These are phyloP conservation scores for Lactarius quietus DNA, from an alignment of 768 basidiomycete genomes.

Conservation along the genomic window DNA sequence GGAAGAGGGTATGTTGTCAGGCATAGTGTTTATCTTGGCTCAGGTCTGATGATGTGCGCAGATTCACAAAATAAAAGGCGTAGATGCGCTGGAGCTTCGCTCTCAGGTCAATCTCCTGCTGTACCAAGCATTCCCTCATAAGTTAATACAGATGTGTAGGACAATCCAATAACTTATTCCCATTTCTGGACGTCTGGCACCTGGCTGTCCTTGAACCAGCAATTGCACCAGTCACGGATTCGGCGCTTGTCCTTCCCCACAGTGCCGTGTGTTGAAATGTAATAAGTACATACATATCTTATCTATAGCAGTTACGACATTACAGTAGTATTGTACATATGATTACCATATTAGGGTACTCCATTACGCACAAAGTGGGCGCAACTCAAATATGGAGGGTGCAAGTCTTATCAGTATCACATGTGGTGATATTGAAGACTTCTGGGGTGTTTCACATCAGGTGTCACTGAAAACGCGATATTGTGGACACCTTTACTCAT, in stretches of 20 bases:
- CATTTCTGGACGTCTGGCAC: conserved; percentile 79
- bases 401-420: too few relatives aligned
- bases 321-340: too few relatives aligned
- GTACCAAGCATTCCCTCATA: conserved; percentile 78
- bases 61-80: conserved; percentile 71
- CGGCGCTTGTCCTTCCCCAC: conserved; percentile 49
- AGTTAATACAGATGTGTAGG: conserved; percentile 31
- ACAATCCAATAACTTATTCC: conserved; percentile 46
- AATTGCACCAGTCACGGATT: conserved; percentile 35
- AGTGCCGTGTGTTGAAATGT: too few relatives aligned
- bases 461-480: too few relatives aligned
- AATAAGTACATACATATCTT: too few relatives aligned
- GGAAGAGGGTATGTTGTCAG: conserved; percentile 57
- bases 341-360: too few relatives aligned
- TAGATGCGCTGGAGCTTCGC: conserved; percentile 61
- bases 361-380: too few relatives aligned
- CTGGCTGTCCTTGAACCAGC: conserved; percentile 63
- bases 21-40: neutral
- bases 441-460: too few relatives aligned
- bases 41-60: conserved; percentile 30
- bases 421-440: too few relatives aligned
- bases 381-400: too few relatives aligned
- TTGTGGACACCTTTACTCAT: too few relatives aligned
- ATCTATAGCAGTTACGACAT: too few relatives aligned
- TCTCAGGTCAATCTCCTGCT: conserved; percentile 72